Base-by-base conservation (phyloP, 169 alveolate genomes). In the Plasmodium berghei region DNA sequence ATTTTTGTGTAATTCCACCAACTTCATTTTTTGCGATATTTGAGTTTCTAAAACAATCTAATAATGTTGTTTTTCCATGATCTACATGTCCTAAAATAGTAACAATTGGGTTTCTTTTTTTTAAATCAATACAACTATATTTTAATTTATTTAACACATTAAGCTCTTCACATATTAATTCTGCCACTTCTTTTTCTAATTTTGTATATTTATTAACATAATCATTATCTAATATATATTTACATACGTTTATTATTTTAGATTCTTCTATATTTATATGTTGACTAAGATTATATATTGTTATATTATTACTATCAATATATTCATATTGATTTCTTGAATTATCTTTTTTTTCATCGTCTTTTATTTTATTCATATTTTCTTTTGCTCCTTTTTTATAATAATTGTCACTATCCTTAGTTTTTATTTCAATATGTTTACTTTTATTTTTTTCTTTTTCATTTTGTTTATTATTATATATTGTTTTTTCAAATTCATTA, bases 71-170 rank as follows among this genome's bases (percentile, higher is more conserved):
- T 92, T 98, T 98, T 45, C 99, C 99, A 85, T 97, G 99, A 88
- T 98, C 99, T 10, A 98, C 99, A 93, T 98, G 99, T 0, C 99
- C 99, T 95, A 98, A 95, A 9, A 98, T 95, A 9, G 99, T 96
- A 2, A 98, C 98, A 14, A 98, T 96, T 0, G 99, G 98, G 5
- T 98, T 95, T 14, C 99, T 92, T 24, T 87, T 92, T 14, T 77
- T 80, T 94, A 92, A 46, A 86, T 96, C 88, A 58, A 96, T 95
- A 67, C 95, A 96, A 72, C 98, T 88, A 72, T 95, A 94, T 55
- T 95, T 26, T 97, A 98, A 87, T 93, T 89, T 62, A 96, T 95
- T 88, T 98, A 95, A 80, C 97, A 87, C 16, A 96, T 92, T 98
- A 98, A 97, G 20, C 95, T 97, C 94, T 96, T 97, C 93, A 95